phyloP scores from a whole-genome alignment of 1,284 basidiomycete genomes.

The Ustilago hordei region DNA sequence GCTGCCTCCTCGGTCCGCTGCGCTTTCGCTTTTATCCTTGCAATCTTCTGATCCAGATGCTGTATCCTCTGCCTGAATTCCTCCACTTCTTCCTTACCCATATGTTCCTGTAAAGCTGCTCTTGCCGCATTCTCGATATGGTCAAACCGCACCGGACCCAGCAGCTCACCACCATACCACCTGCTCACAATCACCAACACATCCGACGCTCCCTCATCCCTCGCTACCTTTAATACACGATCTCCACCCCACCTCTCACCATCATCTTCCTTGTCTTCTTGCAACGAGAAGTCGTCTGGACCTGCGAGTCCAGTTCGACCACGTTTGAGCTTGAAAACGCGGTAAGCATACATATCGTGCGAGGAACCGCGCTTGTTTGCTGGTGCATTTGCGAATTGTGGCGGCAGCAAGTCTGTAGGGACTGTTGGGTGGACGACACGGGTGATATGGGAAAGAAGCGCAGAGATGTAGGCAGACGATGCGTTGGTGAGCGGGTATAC shows the following conservation, averaged over 20 bases:
- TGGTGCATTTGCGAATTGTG: constrained; percentile 54
- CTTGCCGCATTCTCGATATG: constrained; percentile 81
- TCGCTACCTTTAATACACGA: constrained; percentile 52
- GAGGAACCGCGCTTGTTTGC: constrained; percentile 52
- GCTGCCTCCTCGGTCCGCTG: background rate
- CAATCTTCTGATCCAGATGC: constrained; percentile 49
- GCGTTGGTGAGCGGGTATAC: constrained; percentile 59
- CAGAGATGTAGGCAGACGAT: constrained; percentile 37
- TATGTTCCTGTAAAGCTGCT: constrained; percentile 79
- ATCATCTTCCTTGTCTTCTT: constrained; percentile 65
- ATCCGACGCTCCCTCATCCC: constrained; percentile 62
- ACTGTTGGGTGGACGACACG: constrained; percentile 63
- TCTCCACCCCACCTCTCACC: constrained; percentile 65
- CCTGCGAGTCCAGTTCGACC: constrained; percentile 59
- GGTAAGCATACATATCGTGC: constrained; percentile 67
- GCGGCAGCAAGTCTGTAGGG: constrained; percentile 51
- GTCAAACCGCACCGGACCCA: constrained; percentile 78
- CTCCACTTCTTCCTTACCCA: constrained; percentile 72
- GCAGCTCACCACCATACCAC: constrained; percentile 81
- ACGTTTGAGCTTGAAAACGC: constrained; percentile 60
- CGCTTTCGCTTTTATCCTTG: background rate
- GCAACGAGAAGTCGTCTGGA: constrained; percentile 63
- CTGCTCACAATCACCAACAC: constrained; percentile 65
- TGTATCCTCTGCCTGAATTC: constrained; percentile 46
- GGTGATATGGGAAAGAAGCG: constrained; percentile 59